These are phyloP conservation scores for Bjerkandera adusta DNA, from an alignment of 1,284 basidiomycete species.

Conservation along the genomic window DNA sequence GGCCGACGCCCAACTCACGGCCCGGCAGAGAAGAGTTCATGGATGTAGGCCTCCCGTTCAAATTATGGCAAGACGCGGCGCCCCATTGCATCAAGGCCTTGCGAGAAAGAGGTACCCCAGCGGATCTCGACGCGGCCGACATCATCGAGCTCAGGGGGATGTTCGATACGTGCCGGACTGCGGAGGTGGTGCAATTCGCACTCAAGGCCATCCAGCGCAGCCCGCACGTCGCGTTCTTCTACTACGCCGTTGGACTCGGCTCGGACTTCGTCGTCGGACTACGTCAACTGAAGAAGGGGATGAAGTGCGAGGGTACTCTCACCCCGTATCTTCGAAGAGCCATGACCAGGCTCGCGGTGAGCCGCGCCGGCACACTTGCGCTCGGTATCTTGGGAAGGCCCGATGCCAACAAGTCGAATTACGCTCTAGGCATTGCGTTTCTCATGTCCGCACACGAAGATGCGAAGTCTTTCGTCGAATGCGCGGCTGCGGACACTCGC, in stretches of 20 bases:
- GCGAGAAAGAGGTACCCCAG: slow-evolving; percentile 34
- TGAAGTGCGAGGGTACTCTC: slow-evolving; percentile 36
- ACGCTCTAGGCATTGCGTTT: slow-evolving; percentile 59
- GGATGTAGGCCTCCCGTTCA: slow-evolving; percentile 56
- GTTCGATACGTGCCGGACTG: slow-evolving; percentile 41
- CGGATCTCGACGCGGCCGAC: slow-evolving; percentile 50
- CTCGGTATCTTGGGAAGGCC: slow-evolving; percentile 45
- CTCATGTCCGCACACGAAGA: slow-evolving; percentile 55
- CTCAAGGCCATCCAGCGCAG: slow-evolving; percentile 47
- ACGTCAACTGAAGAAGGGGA: slow-evolving; percentile 55
- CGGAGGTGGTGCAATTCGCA: slow-evolving; percentile 44
- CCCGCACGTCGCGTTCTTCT: slow-evolving; percentile 54
- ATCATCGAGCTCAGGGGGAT: slow-evolving; percentile 61
- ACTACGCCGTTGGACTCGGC: slow-evolving; percentile 46
- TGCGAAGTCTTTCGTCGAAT: slow-evolving; percentile 48
- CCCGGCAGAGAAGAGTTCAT: slow-evolving; percentile 39
- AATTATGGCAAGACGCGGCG: slow-evolving; percentile 50
- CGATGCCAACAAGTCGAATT: slow-evolving; percentile 35
- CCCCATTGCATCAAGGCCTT: slow-evolving; percentile 53
- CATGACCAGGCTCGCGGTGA: slow-evolving; percentile 55
- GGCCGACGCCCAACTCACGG: slow-evolving; percentile 39
- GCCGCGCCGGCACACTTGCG: slow-evolving; percentile 55
- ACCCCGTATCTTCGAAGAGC: slow-evolving; percentile 34
- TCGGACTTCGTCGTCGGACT: slow-evolving; percentile 31
- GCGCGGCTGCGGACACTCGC: slow-evolving; percentile 59